Evolutionary conservation across 2,329 filamentous ascomycete species (phyloP).

Genomic region (Xenoacremonium recifei): DNA sequence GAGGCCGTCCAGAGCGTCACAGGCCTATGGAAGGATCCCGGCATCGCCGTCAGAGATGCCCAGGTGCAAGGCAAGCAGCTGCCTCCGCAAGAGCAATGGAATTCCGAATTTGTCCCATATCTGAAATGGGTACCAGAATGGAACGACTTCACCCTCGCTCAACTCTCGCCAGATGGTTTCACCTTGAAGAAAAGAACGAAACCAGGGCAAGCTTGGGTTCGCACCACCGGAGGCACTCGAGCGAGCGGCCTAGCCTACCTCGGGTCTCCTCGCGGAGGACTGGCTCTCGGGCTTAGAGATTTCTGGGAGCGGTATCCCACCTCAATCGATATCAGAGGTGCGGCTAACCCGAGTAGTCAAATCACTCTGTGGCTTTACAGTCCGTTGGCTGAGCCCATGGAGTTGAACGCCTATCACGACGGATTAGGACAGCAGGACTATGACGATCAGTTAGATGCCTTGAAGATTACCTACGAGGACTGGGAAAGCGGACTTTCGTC

Average conservation of each 20-base stretch:
- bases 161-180: constrained; percentile 60
- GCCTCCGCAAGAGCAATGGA: constrained; percentile 45
- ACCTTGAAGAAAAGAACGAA: constrained; percentile 60
- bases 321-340: constrained; percentile 53
- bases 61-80: constrained; percentile 49
- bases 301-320: constrained; percentile 65
- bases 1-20: constrained; percentile 61
- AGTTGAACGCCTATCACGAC: constrained; percentile 58
- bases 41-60: constrained; percentile 43
- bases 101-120: constrained; percentile 41
- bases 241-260: constrained; percentile 58
- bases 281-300: constrained; percentile 56
- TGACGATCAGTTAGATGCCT: constrained; percentile 55
- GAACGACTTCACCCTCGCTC: constrained; percentile 56
- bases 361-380: constrained; percentile 62
- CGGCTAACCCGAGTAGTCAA: constrained; percentile 46
- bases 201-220: constrained; percentile 55
- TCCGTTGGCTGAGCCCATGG: constrained; percentile 53
- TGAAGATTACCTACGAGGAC: constrained; percentile 64
- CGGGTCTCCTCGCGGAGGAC: constrained; percentile 55
- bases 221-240: constrained; percentile 54
- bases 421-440: constrained; percentile 56
- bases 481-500: constrained; percentile 55
- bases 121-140: constrained; percentile 58
- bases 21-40: constrained; percentile 55